phyloP scores from a whole-genome alignment of 2,329 filamentous ascomycete genomes.

The Colletotrichum liriopes region DNA sequence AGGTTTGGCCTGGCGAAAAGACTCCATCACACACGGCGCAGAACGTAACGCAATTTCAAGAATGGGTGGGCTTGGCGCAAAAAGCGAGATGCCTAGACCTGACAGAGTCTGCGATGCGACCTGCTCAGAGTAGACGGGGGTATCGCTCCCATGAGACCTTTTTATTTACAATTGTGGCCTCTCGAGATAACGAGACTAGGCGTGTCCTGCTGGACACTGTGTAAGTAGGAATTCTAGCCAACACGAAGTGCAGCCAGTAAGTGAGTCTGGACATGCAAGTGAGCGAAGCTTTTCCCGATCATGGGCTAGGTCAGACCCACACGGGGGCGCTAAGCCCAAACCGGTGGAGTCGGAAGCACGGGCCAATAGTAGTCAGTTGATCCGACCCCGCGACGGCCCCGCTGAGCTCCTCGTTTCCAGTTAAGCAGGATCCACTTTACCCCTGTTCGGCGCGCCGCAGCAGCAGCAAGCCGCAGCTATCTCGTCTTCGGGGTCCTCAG shows the following conservation, averaged over 20 bases:
- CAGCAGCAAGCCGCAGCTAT: conserved; percentile 8
- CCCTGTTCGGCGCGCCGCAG: conserved; percentile 30
- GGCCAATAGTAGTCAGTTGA: conserved; percentile 26
- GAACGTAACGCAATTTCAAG: conserved; percentile 10
- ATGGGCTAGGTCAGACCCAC: neutral
- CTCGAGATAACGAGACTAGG: too few relatives aligned
- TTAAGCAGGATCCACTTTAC: conserved; percentile 20
- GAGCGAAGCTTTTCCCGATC: conserved; percentile 23
- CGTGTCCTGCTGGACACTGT: neutral
- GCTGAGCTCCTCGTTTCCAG: conserved; percentile 28
- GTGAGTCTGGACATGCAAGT: neutral
- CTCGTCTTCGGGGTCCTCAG: conserved; percentile 34
- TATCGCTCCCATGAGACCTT: neutral
- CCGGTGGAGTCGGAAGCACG: neutral
- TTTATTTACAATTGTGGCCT: neutral
- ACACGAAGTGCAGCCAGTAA: neutral
- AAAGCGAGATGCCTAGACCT: neutral
- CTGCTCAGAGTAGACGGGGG: neutral
- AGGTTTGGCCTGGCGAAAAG: conserved; percentile 17
- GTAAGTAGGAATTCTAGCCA: neutral
- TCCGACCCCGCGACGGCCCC: conserved; percentile 30
- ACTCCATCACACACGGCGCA: conserved; percentile 19
- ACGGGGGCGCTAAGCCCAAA: conserved; percentile 26
- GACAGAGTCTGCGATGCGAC: neutral
- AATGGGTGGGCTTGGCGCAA: conserved; percentile 11